Conservation (phyloP, 805 yeast species). For the Sugiyamaella floridensis region DNA sequence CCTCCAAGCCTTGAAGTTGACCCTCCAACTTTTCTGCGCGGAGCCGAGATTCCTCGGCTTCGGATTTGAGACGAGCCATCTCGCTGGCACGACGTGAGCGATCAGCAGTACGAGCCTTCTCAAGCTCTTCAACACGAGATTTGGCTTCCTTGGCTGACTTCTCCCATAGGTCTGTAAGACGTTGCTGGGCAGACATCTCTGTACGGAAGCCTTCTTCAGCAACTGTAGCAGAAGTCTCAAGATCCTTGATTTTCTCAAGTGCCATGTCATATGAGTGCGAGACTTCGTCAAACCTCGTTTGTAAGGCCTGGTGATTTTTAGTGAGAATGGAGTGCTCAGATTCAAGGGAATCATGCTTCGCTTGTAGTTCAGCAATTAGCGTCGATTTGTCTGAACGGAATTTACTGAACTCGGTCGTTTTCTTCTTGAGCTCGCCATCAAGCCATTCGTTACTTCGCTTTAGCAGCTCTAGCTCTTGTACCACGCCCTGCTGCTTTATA, state of each 20-base stretch:
- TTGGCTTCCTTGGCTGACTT: slow-evolving; percentile 46
- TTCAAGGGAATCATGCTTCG: slow-evolving; percentile 33
- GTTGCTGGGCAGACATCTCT: slow-evolving; percentile 57
- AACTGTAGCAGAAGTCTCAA: slow-evolving; percentile 38
- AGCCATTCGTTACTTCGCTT: slow-evolving; percentile 37
- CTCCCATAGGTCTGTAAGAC: slow-evolving; percentile 51
- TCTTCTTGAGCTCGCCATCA: slow-evolving; percentile 34
- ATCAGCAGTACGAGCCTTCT: slow-evolving; percentile 38
- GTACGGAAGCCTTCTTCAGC: slow-evolving; percentile 46
- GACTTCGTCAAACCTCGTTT: slow-evolving; percentile 33
- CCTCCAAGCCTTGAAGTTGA: slow-evolving; percentile 40
- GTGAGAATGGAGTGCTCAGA: slow-evolving; percentile 29
- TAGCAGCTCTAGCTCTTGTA: slow-evolving; percentile 39
- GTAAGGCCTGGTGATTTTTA: slow-evolving; percentile 29
- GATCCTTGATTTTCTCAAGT: slow-evolving; percentile 39
- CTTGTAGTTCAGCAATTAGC: slow-evolving; percentile 29
- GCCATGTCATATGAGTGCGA: slow-evolving; percentile 38
- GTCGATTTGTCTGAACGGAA: slow-evolving; percentile 28
- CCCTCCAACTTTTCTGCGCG: slow-evolving; percentile 33
- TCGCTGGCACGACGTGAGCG: slow-evolving; percentile 9
- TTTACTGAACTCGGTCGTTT: slow-evolving; percentile 29
- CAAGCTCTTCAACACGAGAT: slow-evolving; percentile 48
- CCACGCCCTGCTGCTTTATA: slow-evolving; percentile 33
- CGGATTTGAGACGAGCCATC: slow-evolving; percentile 32
- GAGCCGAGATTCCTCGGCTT: slow-evolving; percentile 33